Conservation (phyloP, 2,329 filamentous ascomycete genomes). For the Ceratocystiopsis sp. region DNA sequence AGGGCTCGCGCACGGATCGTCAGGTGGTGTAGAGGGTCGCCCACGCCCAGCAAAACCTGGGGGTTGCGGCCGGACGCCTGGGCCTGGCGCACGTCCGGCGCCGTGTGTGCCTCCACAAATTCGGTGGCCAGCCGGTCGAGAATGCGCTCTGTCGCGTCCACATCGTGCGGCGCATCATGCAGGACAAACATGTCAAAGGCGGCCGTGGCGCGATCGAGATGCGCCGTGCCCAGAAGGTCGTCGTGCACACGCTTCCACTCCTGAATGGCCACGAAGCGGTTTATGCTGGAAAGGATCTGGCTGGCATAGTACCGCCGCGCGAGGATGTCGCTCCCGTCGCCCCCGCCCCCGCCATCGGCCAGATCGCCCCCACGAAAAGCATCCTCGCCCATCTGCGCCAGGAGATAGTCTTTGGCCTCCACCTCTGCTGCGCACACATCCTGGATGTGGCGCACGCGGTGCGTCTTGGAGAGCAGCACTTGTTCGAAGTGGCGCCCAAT, state of each 20-base stretch:
- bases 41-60: constrained; percentile 11
- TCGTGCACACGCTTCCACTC: constrained; percentile 49
- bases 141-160: constrained; percentile 11
- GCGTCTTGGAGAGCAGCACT: constrained; percentile 53
- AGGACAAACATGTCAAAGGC: constrained; percentile 84
- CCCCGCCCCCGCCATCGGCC: constrained; percentile 36
- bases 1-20: constrained; percentile 52
- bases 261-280: constrained; percentile 61
- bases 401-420: constrained; percentile 73
- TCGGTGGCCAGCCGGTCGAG: constrained; percentile 45
- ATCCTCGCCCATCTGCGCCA: constrained; percentile 31
- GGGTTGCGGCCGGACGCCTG: too few species aligned
- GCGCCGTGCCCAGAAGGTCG: constrained; percentile 14
- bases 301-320: constrained; percentile 59
- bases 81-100: too few species aligned
- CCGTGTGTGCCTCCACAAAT: constrained; percentile 21
- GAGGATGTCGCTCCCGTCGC: constrained; percentile 47
- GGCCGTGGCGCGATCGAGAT: constrained; percentile 57
- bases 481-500: constrained; percentile 42
- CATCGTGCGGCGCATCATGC: constrained; percentile 52
- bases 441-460: constrained; percentile 52
- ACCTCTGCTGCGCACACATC: constrained; percentile 58
- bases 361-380: constrained; percentile 22
- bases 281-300: constrained; percentile 59
- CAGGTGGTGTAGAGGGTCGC: constrained; percentile 34